Evolutionary conservation across 192 early-diverging fungal genomes (phyloP), one percentile per base, ranked within the genome.

Genomic region (Gryganskiella cystojenkinii): DNA sequence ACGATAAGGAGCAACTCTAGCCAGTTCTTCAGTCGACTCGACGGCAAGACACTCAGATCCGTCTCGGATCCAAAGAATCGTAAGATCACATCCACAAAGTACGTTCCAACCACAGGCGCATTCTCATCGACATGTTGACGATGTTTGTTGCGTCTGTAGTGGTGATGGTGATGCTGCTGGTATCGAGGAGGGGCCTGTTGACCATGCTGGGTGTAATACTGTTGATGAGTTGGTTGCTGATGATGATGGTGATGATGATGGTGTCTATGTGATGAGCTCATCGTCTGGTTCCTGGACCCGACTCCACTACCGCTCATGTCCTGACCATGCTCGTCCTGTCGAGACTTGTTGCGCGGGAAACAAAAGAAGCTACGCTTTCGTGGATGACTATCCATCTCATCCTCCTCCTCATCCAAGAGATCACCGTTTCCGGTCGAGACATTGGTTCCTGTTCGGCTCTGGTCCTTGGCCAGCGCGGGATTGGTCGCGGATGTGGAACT

Each of bases 1-100:
- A 89, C 80, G 61, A 89, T 83, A 22, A 87, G 47, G 17, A 89
- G 47, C 17, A 86, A 71, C 42, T 89, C 88, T 4, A 89, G 67
- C 86, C 86, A 89, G 37, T 61, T 69, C 54, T 83, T 85, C 33
- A 89, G 67, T 53, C 85, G 80, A 3, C 79, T 54, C 55, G 84
- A 80, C 5, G 80, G 82, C 2, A 87, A 56, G 15, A 50, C 61
- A 20, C 84, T 74, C 50, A 87, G 55, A 53, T 87, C 83, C 0
- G 83, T 71, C 28, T 80, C 80, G 9, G 87, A 85, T 61, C 80
- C 67, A 64, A 87, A 82, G 51, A 87, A 79, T n/a, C 80, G 82
- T 3, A 89, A 58, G 20, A 87, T 80, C 14, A 87, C 81, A 69
- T 87, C 84, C 43, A 87, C 74, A 64, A 87, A 87, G 44, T 84